Evolutionary conservation across 1,139 yeast genomes (phyloP).

Genomic region (Sugiyamaella neomexicana): DNA sequence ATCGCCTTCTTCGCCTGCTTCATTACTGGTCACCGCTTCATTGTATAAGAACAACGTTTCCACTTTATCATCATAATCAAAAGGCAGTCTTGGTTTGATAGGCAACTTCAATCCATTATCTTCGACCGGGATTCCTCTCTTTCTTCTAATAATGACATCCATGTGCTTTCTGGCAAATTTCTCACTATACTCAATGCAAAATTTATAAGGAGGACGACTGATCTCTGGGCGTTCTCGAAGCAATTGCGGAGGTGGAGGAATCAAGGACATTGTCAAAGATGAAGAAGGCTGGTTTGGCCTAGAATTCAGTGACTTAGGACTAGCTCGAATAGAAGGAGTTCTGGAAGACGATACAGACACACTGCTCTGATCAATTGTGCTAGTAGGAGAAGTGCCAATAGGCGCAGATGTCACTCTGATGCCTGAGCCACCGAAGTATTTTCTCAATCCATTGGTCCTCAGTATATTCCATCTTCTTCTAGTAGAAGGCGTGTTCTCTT

Average conservation of each 20-base stretch:
- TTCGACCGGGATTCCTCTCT: slow-evolving; percentile 7
- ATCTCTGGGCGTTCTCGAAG: slow-evolving; percentile 35
- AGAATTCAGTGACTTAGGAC: slow-evolving; percentile 1
- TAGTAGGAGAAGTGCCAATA: background rate
- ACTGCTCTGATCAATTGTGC: background rate
- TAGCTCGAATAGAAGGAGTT: background rate
- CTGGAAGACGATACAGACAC: slow-evolving; percentile 7
- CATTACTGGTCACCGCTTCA: background rate
- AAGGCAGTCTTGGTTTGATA: slow-evolving; percentile 31
- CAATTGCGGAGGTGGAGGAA: slow-evolving; percentile 39
- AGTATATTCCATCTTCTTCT: slow-evolving; percentile 25
- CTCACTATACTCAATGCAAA: slow-evolving; percentile 33
- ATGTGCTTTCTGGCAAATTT: slow-evolving; percentile 27
- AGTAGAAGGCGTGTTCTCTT: slow-evolving; percentile 12
- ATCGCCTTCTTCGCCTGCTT: slow-evolving; percentile 10
- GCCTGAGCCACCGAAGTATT: slow-evolving; percentile 20
- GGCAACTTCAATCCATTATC: background rate
- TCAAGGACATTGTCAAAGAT: slow-evolving; percentile 32
- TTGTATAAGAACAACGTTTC: slow-evolving; percentile 5
- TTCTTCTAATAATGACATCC: slow-evolving; percentile 23
- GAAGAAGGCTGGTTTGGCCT: background rate
- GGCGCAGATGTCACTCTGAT: slow-evolving; percentile 4
- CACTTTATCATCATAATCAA: slow-evolving; percentile 21
- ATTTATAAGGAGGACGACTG: slow-evolving; percentile 31
- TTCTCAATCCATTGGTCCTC: slow-evolving; percentile 18